These are phyloP conservation scores for Fraxinus floribunda DNA, from an alignment of 305 asterid genomes.

Conservation along the genomic window DNA sequence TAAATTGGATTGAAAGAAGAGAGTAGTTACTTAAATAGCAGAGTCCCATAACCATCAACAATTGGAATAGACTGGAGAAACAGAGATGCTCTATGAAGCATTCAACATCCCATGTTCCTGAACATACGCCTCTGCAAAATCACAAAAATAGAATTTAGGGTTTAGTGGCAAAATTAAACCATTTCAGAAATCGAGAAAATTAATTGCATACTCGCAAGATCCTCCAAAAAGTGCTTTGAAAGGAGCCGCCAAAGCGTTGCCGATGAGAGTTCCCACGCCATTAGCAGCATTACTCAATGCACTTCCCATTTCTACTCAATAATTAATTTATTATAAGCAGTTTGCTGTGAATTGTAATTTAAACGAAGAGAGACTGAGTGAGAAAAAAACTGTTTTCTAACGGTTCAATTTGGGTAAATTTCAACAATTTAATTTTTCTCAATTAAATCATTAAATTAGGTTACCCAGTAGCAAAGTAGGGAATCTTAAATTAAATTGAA, in stretches of 20 bases:
- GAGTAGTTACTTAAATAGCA: conserved; percentile 14
- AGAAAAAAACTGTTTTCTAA: neutral
- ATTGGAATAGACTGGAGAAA: conserved; percentile 17
- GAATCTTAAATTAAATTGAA: too few relatives aligned
- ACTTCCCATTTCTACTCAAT: neutral
- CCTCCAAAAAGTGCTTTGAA: conserved; percentile 20
- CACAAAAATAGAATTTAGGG: neutral
- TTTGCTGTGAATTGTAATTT: neutral
- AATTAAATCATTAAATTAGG: neutral
- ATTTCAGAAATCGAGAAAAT: neutral
- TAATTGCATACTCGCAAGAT: conserved; percentile 17
- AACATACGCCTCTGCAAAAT: conserved; percentile 20
- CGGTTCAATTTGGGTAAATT: conserved; percentile 13
- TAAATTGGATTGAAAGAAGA: neutral
- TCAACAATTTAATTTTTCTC: neutral
- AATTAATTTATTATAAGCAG: neutral
- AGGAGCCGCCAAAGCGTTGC: conserved; percentile 20
- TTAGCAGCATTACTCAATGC: conserved; percentile 10
- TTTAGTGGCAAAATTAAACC: neutral
- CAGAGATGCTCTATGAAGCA: conserved; percentile 29
- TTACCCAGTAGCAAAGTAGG: too few relatives aligned
- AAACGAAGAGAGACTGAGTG: neutral
- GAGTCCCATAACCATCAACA: conserved; percentile 17
- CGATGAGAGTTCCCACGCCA: conserved; percentile 5
- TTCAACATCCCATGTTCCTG: conserved; percentile 27